Conservation (phyloP, 768 basidiomycete genomes). For the Lentinula lateritia region DNA sequence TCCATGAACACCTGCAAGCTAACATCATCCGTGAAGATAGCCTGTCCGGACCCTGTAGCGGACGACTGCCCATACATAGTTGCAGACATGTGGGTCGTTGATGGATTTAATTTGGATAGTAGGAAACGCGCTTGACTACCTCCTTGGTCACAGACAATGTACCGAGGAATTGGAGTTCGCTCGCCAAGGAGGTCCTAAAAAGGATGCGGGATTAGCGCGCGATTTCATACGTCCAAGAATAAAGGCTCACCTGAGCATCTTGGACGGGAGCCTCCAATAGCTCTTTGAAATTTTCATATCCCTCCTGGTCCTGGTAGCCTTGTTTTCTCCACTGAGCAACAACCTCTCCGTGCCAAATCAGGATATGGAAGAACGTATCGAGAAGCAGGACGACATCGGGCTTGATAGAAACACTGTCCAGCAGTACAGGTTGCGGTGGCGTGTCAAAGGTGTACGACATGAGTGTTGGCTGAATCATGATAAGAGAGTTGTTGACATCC, state of each 20-base stretch:
- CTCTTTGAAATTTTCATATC: constrained; percentile 98
- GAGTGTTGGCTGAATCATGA: constrained; percentile 99
- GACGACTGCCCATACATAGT: constrained; percentile 83
- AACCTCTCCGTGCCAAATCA: constrained; percentile 98
- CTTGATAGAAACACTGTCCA: constrained; percentile 97
- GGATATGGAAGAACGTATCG: constrained; percentile 99
- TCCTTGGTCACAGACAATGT: constrained; percentile 96
- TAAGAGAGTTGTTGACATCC: constrained; percentile 98
- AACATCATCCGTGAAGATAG: constrained; percentile 98
- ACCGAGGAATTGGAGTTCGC: constrained; percentile 95
- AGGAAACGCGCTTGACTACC: constrained; percentile 98
- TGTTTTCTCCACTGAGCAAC: constrained; percentile 98
- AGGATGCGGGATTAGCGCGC: not conserved
- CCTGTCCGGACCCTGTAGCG: constrained; percentile 68
- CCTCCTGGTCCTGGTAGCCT: constrained; percentile 97
- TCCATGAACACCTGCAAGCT: constrained; percentile 98
- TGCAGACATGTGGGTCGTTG: constrained; percentile 93
- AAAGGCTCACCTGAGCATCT: constrained; percentile 72
- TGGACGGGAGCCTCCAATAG: constrained; percentile 78
- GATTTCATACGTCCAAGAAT: not conserved
- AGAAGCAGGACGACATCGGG: constrained; percentile 94
- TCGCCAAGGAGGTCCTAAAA: constrained; percentile 86
- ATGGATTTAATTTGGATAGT: constrained; percentile 93
- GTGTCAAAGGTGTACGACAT: constrained; percentile 98
- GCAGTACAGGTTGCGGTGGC: constrained; percentile 86